Conservation (phyloP, 2,329 filamentous ascomycete species). For the Beauveria rudraprayagi region DNA sequence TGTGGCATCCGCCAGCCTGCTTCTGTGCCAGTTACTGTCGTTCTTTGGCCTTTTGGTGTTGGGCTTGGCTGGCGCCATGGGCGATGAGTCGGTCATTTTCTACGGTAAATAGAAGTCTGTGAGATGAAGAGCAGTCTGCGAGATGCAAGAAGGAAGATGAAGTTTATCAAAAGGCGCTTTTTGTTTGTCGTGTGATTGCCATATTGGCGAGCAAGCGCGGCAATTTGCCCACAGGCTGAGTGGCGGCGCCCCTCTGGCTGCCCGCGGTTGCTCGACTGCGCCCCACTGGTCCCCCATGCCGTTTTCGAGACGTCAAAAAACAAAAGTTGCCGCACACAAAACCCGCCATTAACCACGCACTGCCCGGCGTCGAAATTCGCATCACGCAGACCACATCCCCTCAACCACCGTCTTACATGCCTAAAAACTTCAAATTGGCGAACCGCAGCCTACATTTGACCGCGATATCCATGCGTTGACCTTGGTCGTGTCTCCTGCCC, state of each 20-base stretch:
- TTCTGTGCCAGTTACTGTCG: slow-evolving; percentile 31
- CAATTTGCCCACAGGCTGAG: not conserved
- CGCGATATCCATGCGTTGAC: slow-evolving; percentile 8
- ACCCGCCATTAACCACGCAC: not conserved
- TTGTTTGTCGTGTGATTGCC: not conserved
- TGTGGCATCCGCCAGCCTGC: slow-evolving; percentile 34
- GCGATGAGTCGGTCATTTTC: slow-evolving; percentile 8
- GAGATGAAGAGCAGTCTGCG: no score
- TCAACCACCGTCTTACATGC: not conserved
- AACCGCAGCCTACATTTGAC: not conserved
- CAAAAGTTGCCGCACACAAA: not conserved
- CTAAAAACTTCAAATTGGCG: not conserved
- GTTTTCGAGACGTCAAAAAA: not conserved
- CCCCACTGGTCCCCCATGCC: not conserved
- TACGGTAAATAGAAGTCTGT: not conserved
- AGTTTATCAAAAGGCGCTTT: not conserved
- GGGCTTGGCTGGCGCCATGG: slow-evolving; percentile 17
- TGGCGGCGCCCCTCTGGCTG: not conserved
- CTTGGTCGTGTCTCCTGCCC: slow-evolving; percentile 8
- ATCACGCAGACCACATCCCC: not conserved
- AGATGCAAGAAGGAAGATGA: not conserved
- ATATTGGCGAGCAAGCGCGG: not conserved
- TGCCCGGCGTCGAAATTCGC: not conserved
- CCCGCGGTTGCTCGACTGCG: not conserved
- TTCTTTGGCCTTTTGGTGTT: slow-evolving; percentile 33